Conservation (phyloP, 2,329 filamentous ascomycete genomes). For the Pestalotiopsis sp. region DNA sequence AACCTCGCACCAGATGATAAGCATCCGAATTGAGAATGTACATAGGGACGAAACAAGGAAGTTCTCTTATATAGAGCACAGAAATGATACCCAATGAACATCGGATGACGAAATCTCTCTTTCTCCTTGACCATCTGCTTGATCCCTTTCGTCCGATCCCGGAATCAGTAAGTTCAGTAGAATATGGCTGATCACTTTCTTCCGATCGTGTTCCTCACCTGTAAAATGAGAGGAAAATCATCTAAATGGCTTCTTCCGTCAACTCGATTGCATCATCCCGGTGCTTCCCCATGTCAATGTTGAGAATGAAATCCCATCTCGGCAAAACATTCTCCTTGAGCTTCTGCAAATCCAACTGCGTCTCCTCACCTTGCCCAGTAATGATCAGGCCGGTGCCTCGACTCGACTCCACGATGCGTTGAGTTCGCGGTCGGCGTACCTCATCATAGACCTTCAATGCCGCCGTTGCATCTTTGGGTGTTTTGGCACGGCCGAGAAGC, state of each 20-base stretch:
- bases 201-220: too few relatives aligned
- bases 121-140: neutral
- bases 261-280: neutral
- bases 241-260: neutral
- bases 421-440: slow-evolving; percentile 1
- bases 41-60: too few relatives aligned
- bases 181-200: too few relatives aligned
- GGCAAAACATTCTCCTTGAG: neutral
- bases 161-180: neutral
- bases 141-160: neutral
- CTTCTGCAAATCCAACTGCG: neutral
- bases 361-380: slow-evolving; percentile 5
- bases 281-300: slow-evolving; percentile 3
- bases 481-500: slow-evolving; percentile 19
- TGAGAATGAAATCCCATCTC: slow-evolving; percentile 8
- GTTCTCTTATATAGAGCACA: neutral
- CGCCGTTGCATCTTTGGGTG: slow-evolving; percentile 13
- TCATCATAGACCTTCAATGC: slow-evolving; percentile 8
- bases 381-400: neutral
- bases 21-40: too few relatives aligned
- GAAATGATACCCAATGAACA: neutral
- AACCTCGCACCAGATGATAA: too few relatives aligned
- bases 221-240: neutral
- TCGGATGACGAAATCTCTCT: neutral
- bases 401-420: slow-evolving; percentile 2